Base-by-base conservation (phyloP, 2,329 filamentous ascomycete genomes). In the Aotearoamyces nothofagi region DNA sequence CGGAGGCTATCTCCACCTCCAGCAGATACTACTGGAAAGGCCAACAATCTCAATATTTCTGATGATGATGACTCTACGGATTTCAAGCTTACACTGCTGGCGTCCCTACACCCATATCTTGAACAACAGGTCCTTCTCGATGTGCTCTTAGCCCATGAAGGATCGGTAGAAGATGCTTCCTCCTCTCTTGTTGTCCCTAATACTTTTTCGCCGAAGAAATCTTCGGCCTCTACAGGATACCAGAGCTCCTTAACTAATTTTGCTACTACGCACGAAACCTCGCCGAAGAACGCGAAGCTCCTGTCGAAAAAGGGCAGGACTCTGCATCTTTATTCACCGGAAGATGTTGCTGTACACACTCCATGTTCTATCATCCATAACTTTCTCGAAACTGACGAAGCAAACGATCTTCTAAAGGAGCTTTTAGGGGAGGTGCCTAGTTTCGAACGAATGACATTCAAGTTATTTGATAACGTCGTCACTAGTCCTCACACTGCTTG, bases 281-380 rank as follows among this genome's bases (percentile, higher is more conserved):
- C 44, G 2, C 37, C 33, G 15, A 65, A 58, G 43, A 67, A 62
- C 43, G 24, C 49, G 4, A 69, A 59, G 38, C 38, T 65, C 1
- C 54, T 80, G 34, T 74, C 78, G 0, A 78, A 69, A 43, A 92
- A 78, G 47, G 87, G 86, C 9, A 70, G 72, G 41, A 94, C 87
- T 0, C 54, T 96, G 2, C 79, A 87, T 46, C 60, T 96, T 0
- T 96, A 79, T 51, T 72, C 80, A 23, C 80, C 86, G 0, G 61
- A 71, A 22, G 84, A 93, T 42, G 70, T 96, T 25, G 78, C 81
- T 27, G 63, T 69, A 14, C 69, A 92, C 46, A 93, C 87, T 0
- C 84, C 90, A 1, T 94, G 86, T 54, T 86, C 81, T 8, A 79
- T 96, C 39, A 73, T 94, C 31, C 84, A 92, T 53, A 90, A 93